phyloP scores from a whole-genome alignment of 108 stramenopile genomes.

The Pseudonitzschia multiseries region DNA sequence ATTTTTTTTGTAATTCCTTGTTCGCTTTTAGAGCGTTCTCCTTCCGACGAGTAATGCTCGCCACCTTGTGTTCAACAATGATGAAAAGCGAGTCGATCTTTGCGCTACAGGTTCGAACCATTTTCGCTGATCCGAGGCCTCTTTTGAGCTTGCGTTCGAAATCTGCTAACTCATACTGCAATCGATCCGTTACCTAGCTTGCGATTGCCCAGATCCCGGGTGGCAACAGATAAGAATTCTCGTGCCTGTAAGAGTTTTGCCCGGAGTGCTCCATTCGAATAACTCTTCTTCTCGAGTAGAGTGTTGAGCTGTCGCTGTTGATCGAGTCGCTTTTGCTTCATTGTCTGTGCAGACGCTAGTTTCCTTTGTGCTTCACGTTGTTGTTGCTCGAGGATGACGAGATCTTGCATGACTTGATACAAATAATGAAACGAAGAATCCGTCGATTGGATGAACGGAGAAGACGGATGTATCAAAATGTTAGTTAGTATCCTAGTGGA shows the following conservation, averaged over 20 bases:
- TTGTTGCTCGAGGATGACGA: slow-evolving; percentile 78
- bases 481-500: background rate
- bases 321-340: slow-evolving; percentile 57
- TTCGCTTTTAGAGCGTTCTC: slow-evolving; percentile 34
- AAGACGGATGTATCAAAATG: background rate
- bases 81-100: slow-evolving; percentile 53
- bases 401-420: slow-evolving; percentile 67
- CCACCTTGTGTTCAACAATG: slow-evolving; percentile 37
- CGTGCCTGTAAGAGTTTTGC: slow-evolving; percentile 53
- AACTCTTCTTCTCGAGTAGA: slow-evolving; percentile 66
- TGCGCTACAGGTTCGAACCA: slow-evolving; percentile 36
- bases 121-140: slow-evolving; percentile 47
- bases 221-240: slow-evolving; percentile 50
- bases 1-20: slow-evolving; percentile 22
- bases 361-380: slow-evolving; percentile 76
- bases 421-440: background rate
- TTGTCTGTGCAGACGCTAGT: slow-evolving; percentile 52
- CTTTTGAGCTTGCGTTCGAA: slow-evolving; percentile 61
- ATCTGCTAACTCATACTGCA: slow-evolving; percentile 47
- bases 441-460: background rate
- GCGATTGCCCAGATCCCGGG: slow-evolving; percentile 53
- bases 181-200: slow-evolving; percentile 35
- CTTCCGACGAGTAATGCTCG: slow-evolving; percentile 38
- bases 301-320: slow-evolving; percentile 52
- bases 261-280: slow-evolving; percentile 65